phyloP scores from a whole-genome alignment of 345 rosid species.

The Capsella bursapastoris region DNA sequence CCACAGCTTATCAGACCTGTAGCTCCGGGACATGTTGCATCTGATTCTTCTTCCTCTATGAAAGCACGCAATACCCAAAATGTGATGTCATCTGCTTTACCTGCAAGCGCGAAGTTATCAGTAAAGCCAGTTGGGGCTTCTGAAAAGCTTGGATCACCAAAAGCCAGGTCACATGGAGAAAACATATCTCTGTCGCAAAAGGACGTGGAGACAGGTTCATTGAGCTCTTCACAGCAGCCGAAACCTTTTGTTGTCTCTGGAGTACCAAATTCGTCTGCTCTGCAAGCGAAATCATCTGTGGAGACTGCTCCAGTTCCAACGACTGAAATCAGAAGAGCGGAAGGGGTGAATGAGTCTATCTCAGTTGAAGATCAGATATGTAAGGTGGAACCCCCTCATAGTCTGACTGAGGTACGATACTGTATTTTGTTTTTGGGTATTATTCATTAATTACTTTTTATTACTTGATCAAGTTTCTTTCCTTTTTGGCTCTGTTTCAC shows the following conservation, averaged over 20 bases:
- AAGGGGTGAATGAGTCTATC: slow-evolving; percentile 54
- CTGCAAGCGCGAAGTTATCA: slow-evolving; percentile 55
- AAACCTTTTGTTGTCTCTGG: slow-evolving; percentile 49
- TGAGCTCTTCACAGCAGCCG: slow-evolving; percentile 46
- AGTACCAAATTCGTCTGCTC: slow-evolving; percentile 37
- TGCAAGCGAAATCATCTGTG: slow-evolving; percentile 41
- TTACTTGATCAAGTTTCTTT: slow-evolving; percentile 18
- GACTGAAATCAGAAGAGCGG: slow-evolving; percentile 49
- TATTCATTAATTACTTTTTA: not conserved
- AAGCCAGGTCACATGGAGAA: slow-evolving; percentile 49
- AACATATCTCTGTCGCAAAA: slow-evolving; percentile 42
- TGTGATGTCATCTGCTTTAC: slow-evolving; percentile 46
- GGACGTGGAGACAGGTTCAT: slow-evolving; percentile 46
- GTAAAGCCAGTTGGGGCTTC: slow-evolving; percentile 56
- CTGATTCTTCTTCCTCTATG: slow-evolving; percentile 49
- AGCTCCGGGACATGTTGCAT: slow-evolving; percentile 42
- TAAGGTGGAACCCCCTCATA: slow-evolving; percentile 50
- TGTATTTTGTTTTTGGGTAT: not conserved
- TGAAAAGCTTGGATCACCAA: slow-evolving; percentile 55
- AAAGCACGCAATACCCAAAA: slow-evolving; percentile 51
- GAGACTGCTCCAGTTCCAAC: slow-evolving; percentile 40
- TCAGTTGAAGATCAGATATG: slow-evolving; percentile 58
- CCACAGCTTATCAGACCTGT: slow-evolving; percentile 52
- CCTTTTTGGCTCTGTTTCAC: slow-evolving; percentile 10
- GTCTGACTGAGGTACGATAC: slow-evolving; percentile 56